These are phyloP conservation scores for Sanguinoderma infundibulare DNA, from an alignment of 1,284 basidiomycete species.

Conservation along the genomic window DNA sequence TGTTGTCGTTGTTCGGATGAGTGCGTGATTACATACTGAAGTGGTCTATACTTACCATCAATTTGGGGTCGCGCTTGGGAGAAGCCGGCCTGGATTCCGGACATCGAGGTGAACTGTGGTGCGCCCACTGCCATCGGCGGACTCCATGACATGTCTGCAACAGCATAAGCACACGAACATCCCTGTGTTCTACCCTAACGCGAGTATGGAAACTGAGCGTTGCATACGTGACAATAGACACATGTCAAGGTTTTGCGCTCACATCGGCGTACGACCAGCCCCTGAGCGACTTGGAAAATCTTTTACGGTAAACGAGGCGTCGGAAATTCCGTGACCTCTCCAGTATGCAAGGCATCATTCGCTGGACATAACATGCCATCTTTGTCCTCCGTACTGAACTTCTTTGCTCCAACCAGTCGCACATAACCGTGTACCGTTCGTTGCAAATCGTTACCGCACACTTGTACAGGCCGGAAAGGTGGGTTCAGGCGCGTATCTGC, in stretches of 20 bases:
- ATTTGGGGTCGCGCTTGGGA: constrained; percentile 17
- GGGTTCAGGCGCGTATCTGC: too few species aligned
- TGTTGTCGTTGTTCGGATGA: neutral
- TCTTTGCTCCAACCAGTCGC: neutral
- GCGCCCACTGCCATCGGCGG: constrained; percentile 5
- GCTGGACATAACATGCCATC: neutral
- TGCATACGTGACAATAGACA: neutral
- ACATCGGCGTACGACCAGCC: neutral
- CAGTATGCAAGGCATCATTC: neutral
- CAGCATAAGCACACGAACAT: neutral
- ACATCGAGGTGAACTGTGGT: constrained; percentile 16
- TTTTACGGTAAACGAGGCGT: too few species aligned
- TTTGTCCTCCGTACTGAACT: neutral
- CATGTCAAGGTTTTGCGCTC: neutral
- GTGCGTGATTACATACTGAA: neutral
- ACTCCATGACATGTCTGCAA: constrained; percentile 17
- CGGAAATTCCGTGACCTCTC: too few species aligned
- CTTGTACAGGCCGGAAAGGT: too few species aligned
- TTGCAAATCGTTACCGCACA: neutral
- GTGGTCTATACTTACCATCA: constrained; percentile 18
- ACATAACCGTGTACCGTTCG: neutral
- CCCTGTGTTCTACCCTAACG: neutral
- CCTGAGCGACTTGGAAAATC: too few species aligned
- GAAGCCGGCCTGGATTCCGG: constrained; percentile 12
- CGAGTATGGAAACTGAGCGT: neutral